Percentiles rank a stretch among this genome's conserved stretches.
phyloP scores from a whole-genome alignment of 73 alveolate species.

The Paramecium caudatum region DNA sequence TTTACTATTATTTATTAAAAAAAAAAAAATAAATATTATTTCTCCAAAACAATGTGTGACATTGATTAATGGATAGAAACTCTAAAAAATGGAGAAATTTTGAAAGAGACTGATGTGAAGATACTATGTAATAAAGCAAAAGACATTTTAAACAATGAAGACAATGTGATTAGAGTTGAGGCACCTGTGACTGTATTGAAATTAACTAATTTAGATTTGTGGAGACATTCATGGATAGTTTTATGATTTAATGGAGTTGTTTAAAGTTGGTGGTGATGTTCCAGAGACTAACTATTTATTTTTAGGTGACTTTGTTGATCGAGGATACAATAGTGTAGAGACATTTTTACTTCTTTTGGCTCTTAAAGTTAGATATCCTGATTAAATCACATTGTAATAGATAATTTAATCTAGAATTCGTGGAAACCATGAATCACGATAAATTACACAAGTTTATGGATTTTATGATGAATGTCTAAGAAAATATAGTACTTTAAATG shows the following conservation, averaged over 20 bases:
- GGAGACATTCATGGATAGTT: slow-evolving; percentile 93
- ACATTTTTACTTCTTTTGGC: slow-evolving; percentile 93
- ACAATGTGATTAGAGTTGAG: slow-evolving; percentile 80
- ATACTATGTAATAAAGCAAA: slow-evolving; percentile 91
- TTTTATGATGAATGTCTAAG: slow-evolving; percentile 97
- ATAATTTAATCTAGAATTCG: slow-evolving; percentile 75
- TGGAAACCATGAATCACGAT: slow-evolving; percentile 88
- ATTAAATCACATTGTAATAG: slow-evolving; percentile 15
- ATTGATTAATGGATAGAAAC: slow-evolving; percentile 86
- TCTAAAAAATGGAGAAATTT: slow-evolving; percentile 81
- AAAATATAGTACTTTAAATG: slow-evolving; percentile 96
- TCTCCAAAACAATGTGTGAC: slow-evolving; percentile 51
- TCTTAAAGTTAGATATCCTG: slow-evolving; percentile 80
- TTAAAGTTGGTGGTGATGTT: slow-evolving; percentile 93
- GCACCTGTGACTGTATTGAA: slow-evolving; percentile 92
- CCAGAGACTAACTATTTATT: slow-evolving; percentile 93
- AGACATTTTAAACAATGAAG: slow-evolving; percentile 86
- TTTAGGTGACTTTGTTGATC: slow-evolving; percentile 96
- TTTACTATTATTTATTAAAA: no score
- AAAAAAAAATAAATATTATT: not conserved
- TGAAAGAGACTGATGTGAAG: slow-evolving; percentile 87
- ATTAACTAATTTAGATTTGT: slow-evolving; percentile 77
- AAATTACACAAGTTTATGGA: slow-evolving; percentile 92
- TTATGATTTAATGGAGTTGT: slow-evolving; percentile 90
- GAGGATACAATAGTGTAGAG: slow-evolving; percentile 95